Base-by-base conservation (phyloP, 352 stramenopile species). In the Pythium chondricola region DNA sequence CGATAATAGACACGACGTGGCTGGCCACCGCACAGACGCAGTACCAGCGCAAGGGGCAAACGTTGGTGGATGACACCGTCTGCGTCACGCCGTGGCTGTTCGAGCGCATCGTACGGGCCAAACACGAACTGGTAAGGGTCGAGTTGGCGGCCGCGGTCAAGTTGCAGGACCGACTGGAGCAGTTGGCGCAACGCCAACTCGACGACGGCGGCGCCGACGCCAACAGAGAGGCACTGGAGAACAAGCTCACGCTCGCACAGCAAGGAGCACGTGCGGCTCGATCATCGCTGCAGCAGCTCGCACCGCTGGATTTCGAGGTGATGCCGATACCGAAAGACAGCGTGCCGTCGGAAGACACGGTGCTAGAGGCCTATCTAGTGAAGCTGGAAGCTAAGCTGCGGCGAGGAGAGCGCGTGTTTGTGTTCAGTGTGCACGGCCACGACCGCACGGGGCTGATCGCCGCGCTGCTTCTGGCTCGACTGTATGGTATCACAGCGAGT, bases 371-470 rank as follows among this genome's bases (percentile, higher is more conserved):
- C 11, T 68, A 83, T 17, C 38, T 84, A 16, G 11, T 60, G 5
- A 11, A 18, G 0, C 42, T 90, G 9, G 82, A 93, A 47, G 47
- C 61, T 6, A 58, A 63, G 4, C 50, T 93, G 18, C 77, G 79
- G 24, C 48, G 35, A 0, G 58, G 65, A 6, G 65, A 83, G 39
- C 82, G 71, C 40, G n/a, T 93, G 11, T 91, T 85, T 48, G 45
- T 88, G 2, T 93, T 93, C 56, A 90, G 78, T 54, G 63, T 61
- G 32, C 56, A 78, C 7, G 79, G 79, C n/a, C 77, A 80, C 21
- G 79, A 77, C 5, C 77, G 79, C 16, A 88, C 82, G 14, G 79
- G 77, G 5, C 53, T 91, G n/a, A 24, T 91, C 17, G 58, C 70
- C 7, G 74, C 79, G 3, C 45, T 91, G 14, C 39, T 93, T 10